These are phyloP conservation scores for Pholiota conissans DNA, from an alignment of 768 basidiomycete species.

Conservation along the genomic window DNA sequence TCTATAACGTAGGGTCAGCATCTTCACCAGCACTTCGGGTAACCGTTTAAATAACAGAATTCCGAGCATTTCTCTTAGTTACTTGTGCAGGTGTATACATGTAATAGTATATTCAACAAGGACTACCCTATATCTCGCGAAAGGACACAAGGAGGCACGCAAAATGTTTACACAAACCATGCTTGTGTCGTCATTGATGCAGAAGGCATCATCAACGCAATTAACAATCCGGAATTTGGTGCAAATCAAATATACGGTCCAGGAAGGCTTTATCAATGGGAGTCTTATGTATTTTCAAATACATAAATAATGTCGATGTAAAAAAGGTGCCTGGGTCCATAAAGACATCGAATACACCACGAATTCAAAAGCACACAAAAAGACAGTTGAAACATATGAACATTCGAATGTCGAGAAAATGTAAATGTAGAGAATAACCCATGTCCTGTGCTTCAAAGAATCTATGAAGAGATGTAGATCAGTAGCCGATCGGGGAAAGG, in stretches of 20 bases:
- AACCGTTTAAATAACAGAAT: neutral
- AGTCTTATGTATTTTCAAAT: conserved; percentile 39
- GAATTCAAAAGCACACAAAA: no score
- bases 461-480: neutral
- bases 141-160: conserved; percentile 39
- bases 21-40: conserved; percentile 48
- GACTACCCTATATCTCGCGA: conserved; percentile 40
- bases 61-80: neutral
- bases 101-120: conserved; percentile 39
- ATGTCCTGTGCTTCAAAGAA: no score
- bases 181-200: conserved; percentile 47
- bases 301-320: neutral
- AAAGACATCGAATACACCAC: no score
- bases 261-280: conserved; percentile 35
- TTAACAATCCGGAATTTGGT: conserved; percentile 46
- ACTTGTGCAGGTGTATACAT: conserved; percentile 35
- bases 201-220: conserved; percentile 44
- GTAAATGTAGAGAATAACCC: no score
- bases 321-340: no score
- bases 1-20: no score
- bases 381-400: no score
- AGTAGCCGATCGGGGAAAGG: neutral
- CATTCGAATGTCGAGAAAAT: no score
- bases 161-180: conserved; percentile 32
- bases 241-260: conserved; percentile 46